phyloP scores from a whole-genome alignment of 2,329 filamentous ascomycete genomes.

The Amauroascus niger region DNA sequence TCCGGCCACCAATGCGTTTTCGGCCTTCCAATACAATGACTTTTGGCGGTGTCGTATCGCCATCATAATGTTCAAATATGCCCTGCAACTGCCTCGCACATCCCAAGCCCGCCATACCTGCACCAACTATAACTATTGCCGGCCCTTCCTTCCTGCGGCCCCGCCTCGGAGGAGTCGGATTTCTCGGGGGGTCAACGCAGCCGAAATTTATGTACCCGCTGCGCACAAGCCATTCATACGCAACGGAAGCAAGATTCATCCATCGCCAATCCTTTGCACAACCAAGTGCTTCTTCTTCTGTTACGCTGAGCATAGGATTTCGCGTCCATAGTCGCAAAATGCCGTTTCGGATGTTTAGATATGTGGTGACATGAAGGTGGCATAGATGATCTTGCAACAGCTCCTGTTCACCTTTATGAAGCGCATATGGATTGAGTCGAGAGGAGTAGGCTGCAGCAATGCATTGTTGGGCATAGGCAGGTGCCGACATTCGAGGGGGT shows the following conservation, averaged over 20 bases:
- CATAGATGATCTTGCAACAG: constrained; percentile 74
- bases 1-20: constrained; percentile 75
- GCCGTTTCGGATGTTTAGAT: constrained; percentile 90
- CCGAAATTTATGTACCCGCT: constrained; percentile 96
- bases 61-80: constrained; percentile 71
- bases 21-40: constrained; percentile 81
- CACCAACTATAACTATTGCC: constrained; percentile 78
- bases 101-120: constrained; percentile 85
- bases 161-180: constrained; percentile 31
- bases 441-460: constrained; percentile 82
- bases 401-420: constrained; percentile 75
- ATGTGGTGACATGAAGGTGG: constrained; percentile 81
- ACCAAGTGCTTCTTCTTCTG: constrained; percentile 74
- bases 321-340: constrained; percentile 83
- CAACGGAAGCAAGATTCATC: constrained; percentile 79
- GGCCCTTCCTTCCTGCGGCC: constrained; percentile 46
- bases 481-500: constrained; percentile 59
- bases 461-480: constrained; percentile 83
- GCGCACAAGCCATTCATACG: constrained; percentile 84
- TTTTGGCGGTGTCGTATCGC: constrained; percentile 56
- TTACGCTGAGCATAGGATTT: constrained; percentile 74
- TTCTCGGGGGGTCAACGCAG: constrained; percentile 62
- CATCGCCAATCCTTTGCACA: constrained; percentile 80
- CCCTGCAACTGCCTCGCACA: constrained; percentile 85
- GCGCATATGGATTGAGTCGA: constrained; percentile 74